Evolutionary conservation across 345 rosid species (phyloP).

Genomic region (Moricandia moricandioides): DNA sequence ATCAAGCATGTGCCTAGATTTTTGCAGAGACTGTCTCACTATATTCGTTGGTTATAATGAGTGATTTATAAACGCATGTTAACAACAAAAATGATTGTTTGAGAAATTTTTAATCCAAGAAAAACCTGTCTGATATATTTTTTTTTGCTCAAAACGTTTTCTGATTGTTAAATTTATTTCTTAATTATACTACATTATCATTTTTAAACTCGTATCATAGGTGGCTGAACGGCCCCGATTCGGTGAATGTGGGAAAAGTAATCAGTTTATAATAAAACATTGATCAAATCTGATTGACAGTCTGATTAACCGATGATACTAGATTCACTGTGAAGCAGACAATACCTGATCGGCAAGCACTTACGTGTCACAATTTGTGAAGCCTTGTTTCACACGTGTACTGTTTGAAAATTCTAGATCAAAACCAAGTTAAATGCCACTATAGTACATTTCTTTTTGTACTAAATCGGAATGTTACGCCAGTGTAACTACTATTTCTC

Average conservation of each 20-base stretch:
- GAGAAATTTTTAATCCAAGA: background rate
- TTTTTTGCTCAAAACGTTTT: background rate
- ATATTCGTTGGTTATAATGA: conserved; percentile 5
- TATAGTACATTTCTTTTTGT: background rate
- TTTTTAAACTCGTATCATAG: background rate
- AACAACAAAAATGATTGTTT: background rate
- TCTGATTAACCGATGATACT: background rate
- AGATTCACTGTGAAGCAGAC: conserved; percentile 12
- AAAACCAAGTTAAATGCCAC: conserved; percentile 7
- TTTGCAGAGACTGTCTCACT: conserved; percentile 17
- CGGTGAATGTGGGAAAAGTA: background rate
- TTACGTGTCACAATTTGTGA: conserved; percentile 17
- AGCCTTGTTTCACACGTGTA: conserved; percentile 42
- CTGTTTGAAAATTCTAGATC: background rate
- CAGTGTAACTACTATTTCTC: conserved; percentile 1
- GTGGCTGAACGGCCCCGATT: background rate
- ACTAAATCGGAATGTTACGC: background rate
- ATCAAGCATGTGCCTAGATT: conserved; percentile 25
- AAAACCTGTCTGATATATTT: background rate
- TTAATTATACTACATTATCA: background rate
- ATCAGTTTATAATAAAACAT: conserved; percentile 1
- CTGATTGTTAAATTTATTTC: background rate
- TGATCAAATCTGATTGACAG: background rate
- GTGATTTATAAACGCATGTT: background rate
- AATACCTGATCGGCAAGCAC: background rate